A percentile compares a stretch with the other conserved stretches of the same genome.
Evolutionary conservation across 768 basidiomycete genomes (phyloP).

Genomic region (Boletus rubescentipes): DNA sequence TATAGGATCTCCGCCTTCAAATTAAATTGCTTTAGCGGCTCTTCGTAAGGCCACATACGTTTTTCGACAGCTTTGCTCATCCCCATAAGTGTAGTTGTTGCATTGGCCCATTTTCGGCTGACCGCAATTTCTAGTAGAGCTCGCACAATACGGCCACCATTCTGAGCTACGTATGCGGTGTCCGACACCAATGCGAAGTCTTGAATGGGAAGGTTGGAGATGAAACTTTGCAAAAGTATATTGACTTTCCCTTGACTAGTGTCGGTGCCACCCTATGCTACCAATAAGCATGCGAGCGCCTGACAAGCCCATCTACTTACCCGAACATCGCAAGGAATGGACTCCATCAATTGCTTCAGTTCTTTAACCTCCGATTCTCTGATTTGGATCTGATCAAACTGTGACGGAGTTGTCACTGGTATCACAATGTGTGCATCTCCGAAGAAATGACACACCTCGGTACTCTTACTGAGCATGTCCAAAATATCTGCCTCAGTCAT

Average conservation of each 20-base stretch:
- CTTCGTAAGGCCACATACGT: slow-evolving; percentile 92
- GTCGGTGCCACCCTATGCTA: slow-evolving; percentile 57
- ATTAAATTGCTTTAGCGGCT: slow-evolving; percentile 81
- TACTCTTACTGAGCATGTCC: slow-evolving; percentile 82
- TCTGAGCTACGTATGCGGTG: slow-evolving; percentile 90
- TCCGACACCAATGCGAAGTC: slow-evolving; percentile 98
- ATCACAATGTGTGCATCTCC: neutral
- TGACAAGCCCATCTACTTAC: slow-evolving; percentile 38
- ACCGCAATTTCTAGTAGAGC: slow-evolving; percentile 93
- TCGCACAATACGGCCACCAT: slow-evolving; percentile 91
- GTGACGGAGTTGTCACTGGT: neutral
- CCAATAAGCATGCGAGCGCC: neutral
- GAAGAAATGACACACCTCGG: slow-evolving; percentile 59
- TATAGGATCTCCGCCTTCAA: slow-evolving; percentile 78
- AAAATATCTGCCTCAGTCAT: slow-evolving; percentile 96
- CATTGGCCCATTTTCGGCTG: slow-evolving; percentile 88
- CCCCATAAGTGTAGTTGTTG: slow-evolving; percentile 75
- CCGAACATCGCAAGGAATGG: slow-evolving; percentile 78
- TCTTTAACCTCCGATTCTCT: slow-evolving; percentile 89
- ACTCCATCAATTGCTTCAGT: slow-evolving; percentile 65
- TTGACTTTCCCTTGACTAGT: slow-evolving; percentile 86
- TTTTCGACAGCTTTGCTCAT: slow-evolving; percentile 94
- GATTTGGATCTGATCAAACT: slow-evolving; percentile 96
- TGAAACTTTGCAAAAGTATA: slow-evolving; percentile 87
- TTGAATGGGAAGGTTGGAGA: slow-evolving; percentile 77